Conservation (phyloP, 805 yeast species). For the Yamadazyma takamatsuzukensis region DNA sequence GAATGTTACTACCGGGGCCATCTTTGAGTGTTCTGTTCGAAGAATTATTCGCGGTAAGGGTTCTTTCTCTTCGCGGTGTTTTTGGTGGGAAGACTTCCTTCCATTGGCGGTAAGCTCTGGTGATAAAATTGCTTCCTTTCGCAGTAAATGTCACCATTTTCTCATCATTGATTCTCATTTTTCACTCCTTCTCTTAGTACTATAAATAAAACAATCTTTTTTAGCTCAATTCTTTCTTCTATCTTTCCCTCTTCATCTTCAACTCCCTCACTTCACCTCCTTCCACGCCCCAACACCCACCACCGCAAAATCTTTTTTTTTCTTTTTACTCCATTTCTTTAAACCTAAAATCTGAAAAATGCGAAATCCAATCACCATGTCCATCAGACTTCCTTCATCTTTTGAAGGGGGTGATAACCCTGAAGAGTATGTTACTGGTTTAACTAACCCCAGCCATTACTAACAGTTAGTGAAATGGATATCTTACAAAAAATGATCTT, state of each 20-base stretch:
- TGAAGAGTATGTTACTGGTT: slow-evolving; percentile 43
- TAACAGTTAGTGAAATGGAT: slow-evolving; percentile 27
- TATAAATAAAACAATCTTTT: no score
- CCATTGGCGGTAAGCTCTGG: no score
- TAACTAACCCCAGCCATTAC: slow-evolving; percentile 8
- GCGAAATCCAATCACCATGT: slow-evolving; percentile 12
- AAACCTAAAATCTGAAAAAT: no score
- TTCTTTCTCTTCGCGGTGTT: no score
- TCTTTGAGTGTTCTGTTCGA: not conserved
- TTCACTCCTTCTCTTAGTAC: no score
- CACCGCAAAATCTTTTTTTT: not conserved
- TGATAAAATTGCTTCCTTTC: no score
- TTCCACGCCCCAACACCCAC: not conserved
- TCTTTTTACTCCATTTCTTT: slow-evolving; percentile 1
- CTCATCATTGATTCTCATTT: no score
- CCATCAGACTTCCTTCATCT: slow-evolving; percentile 43
- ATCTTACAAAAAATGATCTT: slow-evolving; percentile 54
- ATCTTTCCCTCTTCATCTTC: not conserved
- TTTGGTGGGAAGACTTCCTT: no score
- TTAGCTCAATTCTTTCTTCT: not conserved
- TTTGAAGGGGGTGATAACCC: slow-evolving; percentile 38
- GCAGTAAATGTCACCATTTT: no score
- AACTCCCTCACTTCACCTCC: not conserved
- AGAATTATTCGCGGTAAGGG: not conserved
- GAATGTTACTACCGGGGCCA: slow-evolving; percentile 2